These are phyloP conservation scores for Geotrichum ghanense DNA, from an alignment of 805 yeast species.

Conservation along the genomic window DNA sequence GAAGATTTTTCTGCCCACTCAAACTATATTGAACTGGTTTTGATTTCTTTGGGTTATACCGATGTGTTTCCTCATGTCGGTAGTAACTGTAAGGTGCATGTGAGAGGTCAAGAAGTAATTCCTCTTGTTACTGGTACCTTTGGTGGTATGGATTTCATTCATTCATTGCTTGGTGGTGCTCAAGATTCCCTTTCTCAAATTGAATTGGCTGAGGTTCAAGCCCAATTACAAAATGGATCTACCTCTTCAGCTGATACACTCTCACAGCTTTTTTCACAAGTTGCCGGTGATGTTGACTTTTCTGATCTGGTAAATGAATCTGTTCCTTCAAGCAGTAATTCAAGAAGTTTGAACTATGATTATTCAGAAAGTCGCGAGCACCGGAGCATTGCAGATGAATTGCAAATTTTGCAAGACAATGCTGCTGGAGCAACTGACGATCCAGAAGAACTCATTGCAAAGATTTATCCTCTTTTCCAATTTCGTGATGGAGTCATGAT, in stretches of 20 bases:
- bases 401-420: conserved; percentile 7
- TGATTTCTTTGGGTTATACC: conserved; percentile 13
- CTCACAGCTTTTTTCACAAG: conserved; percentile 10
- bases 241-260: conserved; percentile 6
- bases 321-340: background rate
- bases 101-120: conserved; percentile 14
- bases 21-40: conserved; percentile 13
- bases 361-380: background rate
- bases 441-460: conserved; percentile 8
- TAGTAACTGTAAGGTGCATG: conserved; percentile 11
- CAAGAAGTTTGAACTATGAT: background rate
- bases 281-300: conserved; percentile 9
- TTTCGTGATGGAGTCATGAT: conserved; percentile 9
- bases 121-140: conserved; percentile 19
- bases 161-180: conserved; percentile 16
- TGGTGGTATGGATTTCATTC: conserved; percentile 18
- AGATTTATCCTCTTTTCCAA: conserved; percentile 11
- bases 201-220: conserved; percentile 13
- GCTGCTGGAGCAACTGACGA: conserved; percentile 6
- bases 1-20: conserved; percentile 19
- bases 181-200: conserved; percentile 16
- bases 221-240: conserved; percentile 7
- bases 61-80: conserved; percentile 19
- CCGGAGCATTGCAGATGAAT: conserved; percentile 4
- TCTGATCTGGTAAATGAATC: background rate